Evolutionary conservation across 169 alveolate genomes (phyloP).

Genomic region (Babesia caballi): DNA sequence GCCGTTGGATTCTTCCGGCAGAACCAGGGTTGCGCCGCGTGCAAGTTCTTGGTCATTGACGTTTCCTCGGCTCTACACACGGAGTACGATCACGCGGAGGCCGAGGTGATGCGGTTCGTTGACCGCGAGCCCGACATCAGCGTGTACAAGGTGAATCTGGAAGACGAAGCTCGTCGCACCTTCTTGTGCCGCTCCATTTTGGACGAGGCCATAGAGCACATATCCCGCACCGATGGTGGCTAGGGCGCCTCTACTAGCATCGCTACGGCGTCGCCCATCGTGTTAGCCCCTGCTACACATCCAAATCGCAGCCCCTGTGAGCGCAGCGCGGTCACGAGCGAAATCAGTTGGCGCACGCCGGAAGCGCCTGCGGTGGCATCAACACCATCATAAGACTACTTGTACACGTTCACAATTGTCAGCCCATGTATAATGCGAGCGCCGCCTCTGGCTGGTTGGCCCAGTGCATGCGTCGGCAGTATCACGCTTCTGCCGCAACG

Average conservation of each 20-base stretch:
- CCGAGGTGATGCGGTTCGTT: background rate
- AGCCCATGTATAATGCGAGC: background rate
- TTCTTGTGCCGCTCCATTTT: conserved; percentile 1
- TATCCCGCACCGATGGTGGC: background rate
- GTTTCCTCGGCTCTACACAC: background rate
- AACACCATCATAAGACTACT: background rate
- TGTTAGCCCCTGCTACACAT: conserved; percentile 63
- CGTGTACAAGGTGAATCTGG: conserved; percentile 10
- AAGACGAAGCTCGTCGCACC: background rate
- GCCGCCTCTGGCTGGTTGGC: too few relatives aligned
- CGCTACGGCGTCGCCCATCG: conserved; percentile 65
- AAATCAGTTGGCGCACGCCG: conserved; percentile 68
- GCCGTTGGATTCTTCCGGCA: conserved; percentile 15
- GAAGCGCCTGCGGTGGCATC: conserved; percentile 47
- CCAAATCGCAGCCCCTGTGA: conserved; percentile 66
- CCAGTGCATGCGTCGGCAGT: too few relatives aligned
- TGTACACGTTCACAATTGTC: background rate
- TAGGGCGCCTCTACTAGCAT: conserved; percentile 57
- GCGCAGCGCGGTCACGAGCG: conserved; percentile 66
- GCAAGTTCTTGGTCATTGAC: conserved; percentile 20
- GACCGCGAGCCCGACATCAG: background rate
- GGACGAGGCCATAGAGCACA: conserved; percentile 11
- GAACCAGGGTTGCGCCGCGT: conserved; percentile 1
- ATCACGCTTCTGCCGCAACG: too few relatives aligned
- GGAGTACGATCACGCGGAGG: background rate